phyloP scores from a whole-genome alignment of 1,284 basidiomycete genomes.

The Schizophyllum commune region DNA sequence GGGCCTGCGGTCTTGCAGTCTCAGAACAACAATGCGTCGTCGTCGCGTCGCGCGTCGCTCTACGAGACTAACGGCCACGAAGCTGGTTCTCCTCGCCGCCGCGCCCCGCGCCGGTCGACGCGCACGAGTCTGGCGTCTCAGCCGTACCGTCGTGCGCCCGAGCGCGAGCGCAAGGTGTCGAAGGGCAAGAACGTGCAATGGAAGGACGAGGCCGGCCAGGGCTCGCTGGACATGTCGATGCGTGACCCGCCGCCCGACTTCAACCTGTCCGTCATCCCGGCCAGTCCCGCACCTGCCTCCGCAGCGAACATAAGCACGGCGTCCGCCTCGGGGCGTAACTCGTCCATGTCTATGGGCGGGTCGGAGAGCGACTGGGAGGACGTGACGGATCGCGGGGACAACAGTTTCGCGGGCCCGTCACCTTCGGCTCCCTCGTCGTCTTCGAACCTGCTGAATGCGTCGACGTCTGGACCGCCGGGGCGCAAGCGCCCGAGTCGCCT shows the following conservation, averaged over 20 bases:
- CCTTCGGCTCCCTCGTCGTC: conserved; percentile 27
- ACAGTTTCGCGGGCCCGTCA: conserved; percentile 44
- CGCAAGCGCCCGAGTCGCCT: conserved; percentile 56
- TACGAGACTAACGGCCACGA: conserved; percentile 17
- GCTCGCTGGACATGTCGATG: conserved; percentile 53
- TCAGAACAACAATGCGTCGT: conserved; percentile 24
- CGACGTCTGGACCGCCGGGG: conserved; percentile 24
- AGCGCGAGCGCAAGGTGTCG: conserved; percentile 48
- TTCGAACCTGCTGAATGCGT: conserved; percentile 22
- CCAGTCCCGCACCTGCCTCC: conserved; percentile 29
- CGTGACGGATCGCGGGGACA: conserved; percentile 74
- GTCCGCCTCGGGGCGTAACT: conserved; percentile 15
- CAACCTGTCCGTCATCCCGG: conserved; percentile 31
- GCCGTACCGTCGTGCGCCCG: conserved; percentile 52
- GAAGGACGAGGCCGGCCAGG: conserved; percentile 84
- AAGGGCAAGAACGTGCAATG: conserved; percentile 82
- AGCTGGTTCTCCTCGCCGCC: conserved; percentile 26
- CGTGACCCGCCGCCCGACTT: conserved; percentile 4
- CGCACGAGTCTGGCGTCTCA: conserved; percentile 56
- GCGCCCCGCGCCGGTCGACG: conserved; percentile 64
- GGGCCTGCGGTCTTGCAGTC: conserved; percentile 35
- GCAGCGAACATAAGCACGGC: conserved; percentile 19
- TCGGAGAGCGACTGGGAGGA: conserved; percentile 88
- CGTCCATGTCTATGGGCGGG: conserved; percentile 38
- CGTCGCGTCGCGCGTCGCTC: conserved; percentile 41